Evolutionary conservation across 2,329 filamentous ascomycete species (phyloP), one percentile per base, ranked within the genome.

Genomic region (Metarhizium album): DNA sequence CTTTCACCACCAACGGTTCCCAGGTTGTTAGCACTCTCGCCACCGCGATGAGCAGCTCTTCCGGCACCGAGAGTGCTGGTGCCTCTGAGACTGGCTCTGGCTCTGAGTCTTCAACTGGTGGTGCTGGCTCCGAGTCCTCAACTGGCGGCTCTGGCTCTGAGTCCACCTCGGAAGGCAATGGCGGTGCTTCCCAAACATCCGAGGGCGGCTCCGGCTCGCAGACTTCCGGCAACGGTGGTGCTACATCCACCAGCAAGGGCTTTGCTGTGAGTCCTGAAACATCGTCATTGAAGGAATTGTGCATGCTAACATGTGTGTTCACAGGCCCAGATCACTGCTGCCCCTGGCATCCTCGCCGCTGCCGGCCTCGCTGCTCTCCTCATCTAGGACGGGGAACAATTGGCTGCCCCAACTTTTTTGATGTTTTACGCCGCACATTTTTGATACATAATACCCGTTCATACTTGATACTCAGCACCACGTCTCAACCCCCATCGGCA

Each of bases 291-390:
- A 3, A 7, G 23, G 18, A 9, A 42, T 27, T 20, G 18, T 27
- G 13, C 11, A n/a, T 18, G 23, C 47, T 40, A 42, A 46, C 27
- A n/a, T 35, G 9, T n/a, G 24, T 3, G 49, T 43, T 35, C 31
- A 1, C 42, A 68, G 66, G 63, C 71, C 42, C 66, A 71, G 52
- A 64, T 65, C 59, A 75, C 74, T 46, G 71, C 68, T 51, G 73
- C 69, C 37, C 72, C 74, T 22, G 75, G 73, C 51, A 55, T 76
- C 46, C 54, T 78, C 40, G 74, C 73, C 48, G 74, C 71, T 22
- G 74, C 72, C 20, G 75, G 74, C 60, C 53, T 78, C 45, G 74
- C 72, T 40, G 72, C 67, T 54, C 58, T 75, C 53, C 63, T 78
- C 53, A 68, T 78, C 53, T 78, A 74, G 71, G 23, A 27, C 56